These are phyloP conservation scores for Talaromyces sp. DNA, from an alignment of 2,329 filamentous ascomycete species.

Conservation along the genomic window DNA sequence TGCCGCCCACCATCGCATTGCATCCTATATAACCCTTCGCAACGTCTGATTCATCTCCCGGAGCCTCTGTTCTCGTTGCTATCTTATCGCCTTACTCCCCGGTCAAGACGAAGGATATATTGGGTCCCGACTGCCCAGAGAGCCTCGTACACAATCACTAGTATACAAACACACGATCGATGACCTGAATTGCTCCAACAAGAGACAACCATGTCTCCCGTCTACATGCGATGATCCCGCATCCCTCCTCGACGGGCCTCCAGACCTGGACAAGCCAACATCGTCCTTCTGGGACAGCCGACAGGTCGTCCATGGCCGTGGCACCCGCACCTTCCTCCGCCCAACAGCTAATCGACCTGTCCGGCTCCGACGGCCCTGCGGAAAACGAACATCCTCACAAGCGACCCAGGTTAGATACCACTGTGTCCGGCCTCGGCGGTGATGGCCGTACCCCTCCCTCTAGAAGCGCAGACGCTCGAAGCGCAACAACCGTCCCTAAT, in stretches of 20 bases:
- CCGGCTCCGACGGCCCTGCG: slow-evolving; percentile 30
- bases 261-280: slow-evolving; percentile 40
- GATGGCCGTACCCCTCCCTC: slow-evolving; percentile 25
- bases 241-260: slow-evolving; percentile 39
- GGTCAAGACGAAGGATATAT: not conserved
- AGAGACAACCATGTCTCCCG: slow-evolving; percentile 40
- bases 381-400: slow-evolving; percentile 40
- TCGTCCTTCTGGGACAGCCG: slow-evolving; percentile 33
- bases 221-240: slow-evolving; percentile 44
- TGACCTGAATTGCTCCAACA: slow-evolving; percentile 20
- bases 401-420: slow-evolving; percentile 37
- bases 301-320: slow-evolving; percentile 29
- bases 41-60: slow-evolving; percentile 4
- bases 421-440: slow-evolving; percentile 24
- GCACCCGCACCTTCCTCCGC: slow-evolving; percentile 27
- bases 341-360: slow-evolving; percentile 39
- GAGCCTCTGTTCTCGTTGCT: not conserved
- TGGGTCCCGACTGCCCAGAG: not conserved
- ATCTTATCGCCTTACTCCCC: not conserved
- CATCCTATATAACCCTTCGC: not conserved
- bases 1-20: slow-evolving; percentile 2
- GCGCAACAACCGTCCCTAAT: slow-evolving; percentile 26
- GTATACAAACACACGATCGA: not conserved
- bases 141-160: not conserved
- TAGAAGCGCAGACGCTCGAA: slow-evolving; percentile 31